Evolutionary conservation across 148 eudicot species (phyloP), one percentile per base, ranked within the genome.

Genomic region (Nyssa sinensis): DNA sequence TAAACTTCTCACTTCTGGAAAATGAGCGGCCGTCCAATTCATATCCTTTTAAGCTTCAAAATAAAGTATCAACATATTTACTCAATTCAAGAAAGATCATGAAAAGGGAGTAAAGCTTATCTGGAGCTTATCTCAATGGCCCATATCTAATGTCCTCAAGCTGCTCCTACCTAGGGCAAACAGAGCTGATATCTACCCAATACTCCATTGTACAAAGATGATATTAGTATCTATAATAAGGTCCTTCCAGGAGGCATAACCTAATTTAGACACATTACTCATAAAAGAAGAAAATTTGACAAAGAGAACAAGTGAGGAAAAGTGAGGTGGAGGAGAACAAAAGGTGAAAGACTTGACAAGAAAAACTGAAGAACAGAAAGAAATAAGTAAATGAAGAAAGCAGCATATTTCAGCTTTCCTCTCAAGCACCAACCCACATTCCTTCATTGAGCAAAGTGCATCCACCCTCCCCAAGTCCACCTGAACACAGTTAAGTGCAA

Each of bases 321-420:
- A 30, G 0, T 25, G 67, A 27, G 34, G 35, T 27, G 21, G 66
- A 60, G 7, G 67, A 33, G 25, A 25, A 7, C 23, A 27, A n/a
- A n/a, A n/a, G 39, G 35, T 17, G 25, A 25, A 35, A 47, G 65
- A 59, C 17, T 9, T 34, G 29, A 72, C 0, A 28, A 72, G 34
- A 35, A 41, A 64, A 59, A 62, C 35, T 61, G 75, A 72, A n/a
- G n/a, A 58, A 32, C 4, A 28, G 27, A 72, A 24, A 37, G 51
- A 71, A 60, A 44, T 19, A 62, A 61, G 68, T 51, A 75, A 68
- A 31, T 30, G 24, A 49, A 70, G 28, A 34, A 33, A 70, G 19
- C 62, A 51, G 64, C 59, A 62, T 55, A 67, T 41, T 70, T 60
- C 75, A 59, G 79, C 72, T 64, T 80, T 60, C 79, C 82, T 80